Evolutionary conservation across 2,329 filamentous ascomycete species (phyloP).

Genomic region (Cordyceps militaris): DNA sequence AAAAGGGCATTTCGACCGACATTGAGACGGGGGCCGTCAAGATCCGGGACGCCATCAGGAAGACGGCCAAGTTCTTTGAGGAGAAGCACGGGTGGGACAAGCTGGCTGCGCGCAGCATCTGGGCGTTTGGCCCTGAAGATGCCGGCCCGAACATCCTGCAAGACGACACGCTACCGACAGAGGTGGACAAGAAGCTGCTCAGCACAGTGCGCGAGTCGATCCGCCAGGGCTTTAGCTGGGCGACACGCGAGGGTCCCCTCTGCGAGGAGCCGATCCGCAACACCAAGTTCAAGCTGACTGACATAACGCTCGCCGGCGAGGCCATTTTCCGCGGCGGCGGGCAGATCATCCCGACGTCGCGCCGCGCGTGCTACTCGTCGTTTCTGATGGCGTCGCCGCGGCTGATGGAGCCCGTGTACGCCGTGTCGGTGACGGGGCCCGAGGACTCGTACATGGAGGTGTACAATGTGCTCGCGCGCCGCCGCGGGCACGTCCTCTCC

Average conservation of each 20-base stretch:
- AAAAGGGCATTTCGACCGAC: conserved; percentile 89
- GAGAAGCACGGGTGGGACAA: conserved; percentile 97
- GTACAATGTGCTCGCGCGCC: conserved; percentile 84
- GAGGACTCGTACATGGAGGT: conserved; percentile 81
- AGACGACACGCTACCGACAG: conserved; percentile 89
- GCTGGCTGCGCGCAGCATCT: conserved; percentile 88
- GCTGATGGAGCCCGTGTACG: conserved; percentile 94
- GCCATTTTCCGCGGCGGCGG: conserved; percentile 93
- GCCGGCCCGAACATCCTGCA: conserved; percentile 91
- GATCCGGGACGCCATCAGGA: conserved; percentile 86
- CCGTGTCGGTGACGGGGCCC: conserved; percentile 85
- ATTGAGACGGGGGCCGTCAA: conserved; percentile 86
- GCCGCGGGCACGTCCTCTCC: conserved; percentile 87
- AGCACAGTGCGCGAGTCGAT: conserved; percentile 85
- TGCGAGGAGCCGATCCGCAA: conserved; percentile 99
- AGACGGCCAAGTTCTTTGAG: conserved; percentile 94
- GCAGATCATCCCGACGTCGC: conserved; percentile 92
- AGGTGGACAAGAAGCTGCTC: conserved; percentile 89
- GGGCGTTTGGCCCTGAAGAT: conserved; percentile 97
- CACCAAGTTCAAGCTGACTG: conserved; percentile 93
- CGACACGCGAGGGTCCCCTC: conserved; percentile 85
- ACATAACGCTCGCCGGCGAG: conserved; percentile 77
- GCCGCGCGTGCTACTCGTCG: conserved; percentile 87
- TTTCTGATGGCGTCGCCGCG: conserved; percentile 96
- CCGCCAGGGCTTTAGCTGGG: conserved; percentile 95